These are phyloP conservation scores for Entonaema liquescens DNA, from an alignment of 495 filamentous ascomycete genomes.

Conservation along the genomic window DNA sequence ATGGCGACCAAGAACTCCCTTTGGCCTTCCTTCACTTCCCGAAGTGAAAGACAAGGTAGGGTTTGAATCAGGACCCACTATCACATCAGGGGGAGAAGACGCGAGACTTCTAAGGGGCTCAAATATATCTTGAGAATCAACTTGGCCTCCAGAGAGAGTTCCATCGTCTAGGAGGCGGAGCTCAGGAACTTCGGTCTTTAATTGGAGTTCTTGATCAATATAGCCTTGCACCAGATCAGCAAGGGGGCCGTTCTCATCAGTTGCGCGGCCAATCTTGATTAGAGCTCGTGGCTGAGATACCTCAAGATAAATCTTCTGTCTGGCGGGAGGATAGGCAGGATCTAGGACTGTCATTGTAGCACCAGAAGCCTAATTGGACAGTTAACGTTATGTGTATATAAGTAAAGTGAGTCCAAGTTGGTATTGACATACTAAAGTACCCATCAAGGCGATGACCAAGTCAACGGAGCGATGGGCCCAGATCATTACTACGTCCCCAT, in stretches of 20 bases:
- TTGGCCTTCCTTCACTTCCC: conserved; percentile 86
- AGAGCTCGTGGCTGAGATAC: conserved; percentile 83
- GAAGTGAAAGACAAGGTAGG: conserved; percentile 88
- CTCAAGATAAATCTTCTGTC: conserved; percentile 91
- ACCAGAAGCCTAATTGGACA: conserved; percentile 56
- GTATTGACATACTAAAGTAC: conserved; percentile 55
- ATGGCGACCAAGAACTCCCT: conserved; percentile 89
- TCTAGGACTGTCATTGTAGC: conserved; percentile 86
- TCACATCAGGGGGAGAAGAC: conserved; percentile 68
- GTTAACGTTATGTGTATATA: conserved; percentile 14
- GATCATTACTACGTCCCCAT: conserved; percentile 93
- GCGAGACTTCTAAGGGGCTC: conserved; percentile 60
- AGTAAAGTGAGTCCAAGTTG: background rate
- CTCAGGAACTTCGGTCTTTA: conserved; percentile 80
- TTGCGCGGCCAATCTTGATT: conserved; percentile 82
- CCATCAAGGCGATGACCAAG: conserved; percentile 71
- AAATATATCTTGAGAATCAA: conserved; percentile 73
- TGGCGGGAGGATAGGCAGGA: conserved; percentile 84
- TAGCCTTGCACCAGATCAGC: conserved; percentile 75
- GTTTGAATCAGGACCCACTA: conserved; percentile 89
- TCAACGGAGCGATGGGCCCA: conserved; percentile 85
- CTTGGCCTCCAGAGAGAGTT: conserved; percentile 71
- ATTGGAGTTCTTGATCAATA: conserved; percentile 74
- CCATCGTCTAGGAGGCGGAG: conserved; percentile 80
- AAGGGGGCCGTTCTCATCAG: conserved; percentile 74